Conservation (phyloP, 208 protist genomes). For the Leishmania amazonensis region DNA sequence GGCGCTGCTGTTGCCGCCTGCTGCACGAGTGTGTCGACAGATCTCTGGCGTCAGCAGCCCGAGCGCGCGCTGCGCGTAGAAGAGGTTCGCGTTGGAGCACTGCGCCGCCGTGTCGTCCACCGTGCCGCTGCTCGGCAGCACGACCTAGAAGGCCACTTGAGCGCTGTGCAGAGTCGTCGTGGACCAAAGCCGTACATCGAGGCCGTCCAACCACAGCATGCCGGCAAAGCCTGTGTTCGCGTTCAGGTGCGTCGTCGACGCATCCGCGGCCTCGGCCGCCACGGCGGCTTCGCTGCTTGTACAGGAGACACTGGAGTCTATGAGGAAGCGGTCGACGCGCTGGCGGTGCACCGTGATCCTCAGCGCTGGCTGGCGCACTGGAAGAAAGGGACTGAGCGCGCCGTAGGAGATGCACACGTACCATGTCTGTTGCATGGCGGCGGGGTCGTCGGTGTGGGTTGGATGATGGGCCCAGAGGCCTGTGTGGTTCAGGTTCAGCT, state of each 20-base stretch:
- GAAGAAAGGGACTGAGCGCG: constrained; percentile 40
- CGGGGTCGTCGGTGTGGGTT: constrained; percentile 24
- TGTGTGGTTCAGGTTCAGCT: constrained; percentile 74
- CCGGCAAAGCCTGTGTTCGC: constrained; percentile 67
- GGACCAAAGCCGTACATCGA: constrained; percentile 63
- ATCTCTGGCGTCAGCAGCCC: constrained; percentile 28
- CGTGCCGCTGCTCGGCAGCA: constrained; percentile 35
- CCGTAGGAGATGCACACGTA: constrained; percentile 67
- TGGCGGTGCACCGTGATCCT: constrained; percentile 48
- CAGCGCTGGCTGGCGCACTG: constrained; percentile 31
- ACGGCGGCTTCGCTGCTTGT: constrained; percentile 26
- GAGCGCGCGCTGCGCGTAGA: constrained; percentile 52
- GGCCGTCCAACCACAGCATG: constrained; percentile 55
- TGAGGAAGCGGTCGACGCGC: constrained; percentile 33
- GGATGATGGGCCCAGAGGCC: constrained; percentile 59
- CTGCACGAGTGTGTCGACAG: constrained; percentile 8
- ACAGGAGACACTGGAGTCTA: constrained; percentile 26
- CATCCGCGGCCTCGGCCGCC: constrained; percentile 20
- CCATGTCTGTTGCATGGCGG: constrained; percentile 40
- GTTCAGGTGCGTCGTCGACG: constrained; percentile 42
- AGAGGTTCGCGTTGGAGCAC: constrained; percentile 57
- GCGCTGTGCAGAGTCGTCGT: constrained; percentile 47
- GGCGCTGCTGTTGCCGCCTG: not conserved
- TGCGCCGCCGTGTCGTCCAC: constrained; percentile 45
- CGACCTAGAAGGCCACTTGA: constrained; percentile 47